Base-by-base conservation (phyloP, 768 basidiomycete genomes). In the Cubamyces sp. region DNA sequence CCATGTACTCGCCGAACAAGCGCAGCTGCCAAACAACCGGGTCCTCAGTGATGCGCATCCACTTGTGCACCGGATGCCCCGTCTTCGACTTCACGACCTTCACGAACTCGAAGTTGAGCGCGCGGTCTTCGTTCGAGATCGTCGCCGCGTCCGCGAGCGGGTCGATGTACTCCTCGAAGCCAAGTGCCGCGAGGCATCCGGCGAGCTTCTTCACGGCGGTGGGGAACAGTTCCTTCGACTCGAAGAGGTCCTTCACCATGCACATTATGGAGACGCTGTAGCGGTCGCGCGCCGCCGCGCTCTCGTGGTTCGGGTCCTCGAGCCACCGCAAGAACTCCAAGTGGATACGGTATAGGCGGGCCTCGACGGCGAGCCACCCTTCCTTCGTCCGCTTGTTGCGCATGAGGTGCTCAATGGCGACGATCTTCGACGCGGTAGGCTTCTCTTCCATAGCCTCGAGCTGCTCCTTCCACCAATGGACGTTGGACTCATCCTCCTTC, bases 1-100 rank as follows among this genome's bases (percentile, higher is more conserved):
- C 87, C 88, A 91, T 87, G 67, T 77, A 86, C 64, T 87, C 82
- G 6, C 88, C 89, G 59, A 88, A 89, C 12, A 82, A 71, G n/a
- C 86, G 80, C 25, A 91, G 74, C 69, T 90, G 88, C 87, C 88
- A 91, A 14, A 76, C 73, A 9, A 87, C 70, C 1, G 86, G 84
- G 60, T 85, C 75, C 59, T 88, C 86, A 1, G 65, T 74, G 57
- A 88, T 81, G 0, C 60, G 67, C 85, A 90, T 86, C 64, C 82
- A 88, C 14, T 76, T 68, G 63, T 85, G 70, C 9, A 77, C 52
- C 0, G 79, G 73, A 8, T 69, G 68, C 39, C 74, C 73, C 7
- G 76, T 76, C 64, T 78, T 82, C 12, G 79, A 77, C 57, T 79
- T 79, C 60, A 84, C 60, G n/a, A 89, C 71, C 61, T 87, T 84